These are phyloP conservation scores for Boletus fagicola DNA, from an alignment of 768 basidiomycete species.

Conservation along the genomic window DNA sequence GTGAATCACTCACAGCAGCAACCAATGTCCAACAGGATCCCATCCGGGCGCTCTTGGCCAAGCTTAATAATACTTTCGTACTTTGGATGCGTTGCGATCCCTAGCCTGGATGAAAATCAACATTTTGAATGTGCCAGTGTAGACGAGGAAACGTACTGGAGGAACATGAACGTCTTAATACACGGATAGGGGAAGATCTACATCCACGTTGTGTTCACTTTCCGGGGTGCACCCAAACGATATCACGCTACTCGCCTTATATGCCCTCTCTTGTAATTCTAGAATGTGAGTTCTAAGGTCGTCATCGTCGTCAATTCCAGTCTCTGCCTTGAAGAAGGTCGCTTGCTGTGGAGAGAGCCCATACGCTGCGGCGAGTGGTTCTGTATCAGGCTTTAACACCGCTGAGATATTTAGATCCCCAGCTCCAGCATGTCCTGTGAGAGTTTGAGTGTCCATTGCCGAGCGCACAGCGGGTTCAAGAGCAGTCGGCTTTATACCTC, in stretches of 20 bases:
- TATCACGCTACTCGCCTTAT: slow-evolving; percentile 17
- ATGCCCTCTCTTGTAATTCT: slow-evolving; percentile 30
- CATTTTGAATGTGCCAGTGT: neutral
- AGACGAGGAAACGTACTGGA: slow-evolving; percentile 9
- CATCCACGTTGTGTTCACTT: neutral
- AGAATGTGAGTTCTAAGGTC: slow-evolving; percentile 31
- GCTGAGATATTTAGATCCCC: slow-evolving; percentile 8
- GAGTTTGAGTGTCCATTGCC: slow-evolving; percentile 2
- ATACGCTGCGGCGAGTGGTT: neutral
- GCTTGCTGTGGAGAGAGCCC: slow-evolving; percentile 13
- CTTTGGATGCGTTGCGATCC: slow-evolving; percentile 10
- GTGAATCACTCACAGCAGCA: slow-evolving; percentile 39
- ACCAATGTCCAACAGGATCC: slow-evolving; percentile 45
- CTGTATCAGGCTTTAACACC: neutral
- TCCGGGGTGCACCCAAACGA: neutral
- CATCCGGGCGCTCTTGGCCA: slow-evolving; percentile 35
- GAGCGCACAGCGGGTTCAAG: too few species aligned
- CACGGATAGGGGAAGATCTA: slow-evolving; percentile 32
- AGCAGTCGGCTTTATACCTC: neutral
- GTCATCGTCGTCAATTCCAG: slow-evolving; percentile 28
- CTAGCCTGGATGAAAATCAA: slow-evolving; percentile 2
- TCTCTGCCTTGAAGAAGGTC: slow-evolving; percentile 30
- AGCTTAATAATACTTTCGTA: slow-evolving; percentile 35
- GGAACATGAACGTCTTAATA: slow-evolving; percentile 28
- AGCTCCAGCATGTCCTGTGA: slow-evolving; percentile 2